Base-by-base conservation (phyloP, 1,284 basidiomycete genomes). In the Melampsora occidentalis region DNA sequence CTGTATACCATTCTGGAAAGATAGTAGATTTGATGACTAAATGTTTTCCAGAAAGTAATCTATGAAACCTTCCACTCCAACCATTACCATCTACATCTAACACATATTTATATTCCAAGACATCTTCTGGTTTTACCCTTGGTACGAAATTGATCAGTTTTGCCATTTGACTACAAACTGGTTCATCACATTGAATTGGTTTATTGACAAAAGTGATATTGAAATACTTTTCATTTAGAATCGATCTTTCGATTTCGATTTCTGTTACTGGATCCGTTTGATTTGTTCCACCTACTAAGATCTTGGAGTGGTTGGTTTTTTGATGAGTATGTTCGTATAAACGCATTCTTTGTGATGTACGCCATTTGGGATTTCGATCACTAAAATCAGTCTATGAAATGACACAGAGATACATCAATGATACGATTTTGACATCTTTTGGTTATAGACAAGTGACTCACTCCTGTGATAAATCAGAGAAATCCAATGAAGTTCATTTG, bases 41-140 rank as follows among this genome's bases (percentile, higher is more conserved):
- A 59, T 59, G 53, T 78, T 63, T 61, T 35, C 51, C 28, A 39
- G 49, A 39, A 51, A 68, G 59, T 35, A 71, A 20, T 71, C 69
- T 64, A 68, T 76, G 76, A 78, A 83, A 83, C 10, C 83, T 79
- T 63, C 82, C 83, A 71, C 81, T 82, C 84, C 84, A 85, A 2
- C 83, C 84, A 69, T 85, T 85, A 6, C 85, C 85, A 77, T 85
- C 85, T 12, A 85, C 81, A 77, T 85, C 85, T 35, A 85, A 77
- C 42, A 83, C 78, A 78, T 84, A 76, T 51, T 68, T 77, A 22
- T 42, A 42, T 28, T 25, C n/a, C 22, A 22, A 10, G 10, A 59
- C 53, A 25, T 59, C 53, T 28, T 59, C 53, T 25, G 53, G n/a
- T 12, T 59, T 59, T 10, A 22, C 20, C n/a, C 79, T 79, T 33